Base-by-base conservation (phyloP, 306 rosid genomes). In the Astragalus membranaceus region DNA sequence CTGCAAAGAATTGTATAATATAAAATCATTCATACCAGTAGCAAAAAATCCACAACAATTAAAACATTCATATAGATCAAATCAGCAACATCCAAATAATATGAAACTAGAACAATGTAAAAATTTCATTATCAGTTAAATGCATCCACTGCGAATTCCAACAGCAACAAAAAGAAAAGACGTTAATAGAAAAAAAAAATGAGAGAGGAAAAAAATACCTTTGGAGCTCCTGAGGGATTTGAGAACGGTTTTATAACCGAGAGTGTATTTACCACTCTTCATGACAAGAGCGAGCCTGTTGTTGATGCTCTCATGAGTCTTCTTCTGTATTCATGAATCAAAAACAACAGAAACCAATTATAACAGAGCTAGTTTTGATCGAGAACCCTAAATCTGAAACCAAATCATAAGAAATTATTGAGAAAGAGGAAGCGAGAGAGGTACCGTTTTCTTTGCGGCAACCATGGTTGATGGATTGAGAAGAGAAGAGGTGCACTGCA, bases 241-340 rank as follows among this genome's bases (percentile, higher is more conserved):
- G 53, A 86, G 87, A 46, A 90, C 95, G 8, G 97, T 90, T 60
- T 90, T 90, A 66, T 88, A 90, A 2, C 97, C 92, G 63, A 89
- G 78, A 3, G 96, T 89, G 26, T 56, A 89, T 62, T 89, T 89
- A 12, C 96, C 96, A 54, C 96, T 89, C 96, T 89, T 89, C 96
- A 89, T 87, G 8, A 89, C 96, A 65, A 89, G 96, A 65, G 96
- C 96, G 23, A 86, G 95, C 86, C 95, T 86, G 80, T 88, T 90
- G 87, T 88, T 90, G 39, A 88, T 90, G 75, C 86, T 86, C 88
- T 90, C 96, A 78, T 90, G 96, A 4, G 95, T 90, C 90, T 90
- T 88, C 90, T 90, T 90, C 85, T 84, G 85, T 4, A 70, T 17
- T 51, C 23, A 13, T 37, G 0, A 10, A 55, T n/a, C 7, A 2